phyloP scores from a whole-genome alignment of 805 yeast genomes.

The Lipomyces yamanashiensis region DNA sequence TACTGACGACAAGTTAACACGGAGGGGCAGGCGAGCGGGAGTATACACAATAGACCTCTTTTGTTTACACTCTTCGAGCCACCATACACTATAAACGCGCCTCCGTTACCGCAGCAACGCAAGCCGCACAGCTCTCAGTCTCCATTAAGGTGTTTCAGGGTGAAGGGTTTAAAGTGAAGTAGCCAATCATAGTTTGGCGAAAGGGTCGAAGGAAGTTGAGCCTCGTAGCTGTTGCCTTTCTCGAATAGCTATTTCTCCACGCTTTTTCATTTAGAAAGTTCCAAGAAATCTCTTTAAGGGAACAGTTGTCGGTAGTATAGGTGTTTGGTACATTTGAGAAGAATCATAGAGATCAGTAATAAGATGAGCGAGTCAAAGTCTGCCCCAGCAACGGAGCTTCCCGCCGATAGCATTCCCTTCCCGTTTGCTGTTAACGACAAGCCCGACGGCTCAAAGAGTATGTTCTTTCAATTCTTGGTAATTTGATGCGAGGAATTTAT shows the following conservation, averaged over 20 bases:
- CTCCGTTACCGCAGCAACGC: conserved; percentile 10
- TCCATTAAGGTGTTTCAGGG: not conserved
- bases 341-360: too few species aligned
- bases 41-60: not conserved
- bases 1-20: not conserved
- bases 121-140: not conserved
- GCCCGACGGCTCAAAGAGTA: conserved; percentile 9
- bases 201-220: not conserved
- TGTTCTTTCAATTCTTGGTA: not conserved
- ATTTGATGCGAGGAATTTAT: not conserved
- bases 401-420: not conserved
- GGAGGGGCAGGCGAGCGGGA: not conserved
- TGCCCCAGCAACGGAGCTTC: not conserved
- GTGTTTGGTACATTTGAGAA: too few species aligned
- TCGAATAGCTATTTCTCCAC: too few species aligned
- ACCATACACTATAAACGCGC: not conserved
- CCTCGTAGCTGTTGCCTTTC: too few species aligned
- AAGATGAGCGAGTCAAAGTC: too few species aligned
- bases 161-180: not conserved
- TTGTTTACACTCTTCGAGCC: not conserved
- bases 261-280: too few species aligned
- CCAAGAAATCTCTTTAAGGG: too few species aligned
- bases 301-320: too few species aligned
- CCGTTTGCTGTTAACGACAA: conserved; percentile 11
- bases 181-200: conserved; percentile 2